Evolutionary conservation across 495 filamentous ascomycete species (phyloP).

Genomic region (Neurospora sp.): DNA sequence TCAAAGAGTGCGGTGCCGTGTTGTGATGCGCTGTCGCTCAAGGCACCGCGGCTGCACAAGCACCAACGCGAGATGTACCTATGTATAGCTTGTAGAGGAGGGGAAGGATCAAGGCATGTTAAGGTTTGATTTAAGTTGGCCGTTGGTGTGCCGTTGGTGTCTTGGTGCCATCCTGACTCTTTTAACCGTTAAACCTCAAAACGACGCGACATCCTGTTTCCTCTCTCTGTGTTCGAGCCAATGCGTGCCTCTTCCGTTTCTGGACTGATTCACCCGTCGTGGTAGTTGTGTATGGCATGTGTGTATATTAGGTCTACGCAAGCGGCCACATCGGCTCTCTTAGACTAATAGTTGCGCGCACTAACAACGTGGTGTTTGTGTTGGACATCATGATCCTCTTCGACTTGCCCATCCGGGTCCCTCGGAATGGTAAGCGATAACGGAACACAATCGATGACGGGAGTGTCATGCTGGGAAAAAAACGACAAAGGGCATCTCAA

Average conservation of each 20-base stretch:
- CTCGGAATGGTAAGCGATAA: background rate
- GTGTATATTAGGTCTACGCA: background rate
- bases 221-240: background rate
- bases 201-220: background rate
- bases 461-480: background rate
- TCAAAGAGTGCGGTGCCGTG: background rate
- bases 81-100: background rate
- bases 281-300: background rate
- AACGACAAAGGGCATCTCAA: background rate
- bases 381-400: background rate
- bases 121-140: background rate
- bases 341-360: background rate
- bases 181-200: background rate
- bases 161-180: background rate
- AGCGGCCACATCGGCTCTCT: background rate
- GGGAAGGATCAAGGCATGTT: background rate
- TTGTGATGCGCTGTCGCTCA: background rate
- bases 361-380: background rate
- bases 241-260: background rate
- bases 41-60: background rate
- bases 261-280: background rate
- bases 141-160: background rate
- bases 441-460: background rate
- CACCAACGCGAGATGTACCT: background rate
- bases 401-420: background rate